Evolutionary conservation across 306 rosid species (phyloP).

Genomic region (Prunus dulcis): DNA sequence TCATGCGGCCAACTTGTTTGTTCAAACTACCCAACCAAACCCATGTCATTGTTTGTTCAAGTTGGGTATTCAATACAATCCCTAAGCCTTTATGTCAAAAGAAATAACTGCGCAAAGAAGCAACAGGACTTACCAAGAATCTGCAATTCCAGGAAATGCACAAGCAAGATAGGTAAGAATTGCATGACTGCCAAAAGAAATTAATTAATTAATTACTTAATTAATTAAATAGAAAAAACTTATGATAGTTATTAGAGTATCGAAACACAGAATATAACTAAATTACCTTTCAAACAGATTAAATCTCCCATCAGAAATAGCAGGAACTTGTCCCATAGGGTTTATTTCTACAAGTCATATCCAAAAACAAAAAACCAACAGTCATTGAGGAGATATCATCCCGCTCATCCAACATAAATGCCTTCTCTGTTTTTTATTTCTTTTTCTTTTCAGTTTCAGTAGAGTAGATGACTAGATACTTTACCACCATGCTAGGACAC

Average conservation of each 20-base stretch:
- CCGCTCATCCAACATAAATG: not conserved
- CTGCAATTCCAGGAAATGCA: slow-evolving; percentile 78
- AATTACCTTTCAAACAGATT: slow-evolving; percentile 79
- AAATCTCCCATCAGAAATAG: slow-evolving; percentile 78
- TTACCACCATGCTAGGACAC: not conserved
- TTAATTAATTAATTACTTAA: not conserved
- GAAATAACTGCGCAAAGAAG: slow-evolving; percentile 8
- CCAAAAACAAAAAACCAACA: not conserved
- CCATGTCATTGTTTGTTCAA: not conserved
- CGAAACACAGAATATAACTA: not conserved
- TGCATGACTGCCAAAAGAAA: slow-evolving; percentile 68
- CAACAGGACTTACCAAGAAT: slow-evolving; percentile 65
- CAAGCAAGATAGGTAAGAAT: slow-evolving; percentile 71
- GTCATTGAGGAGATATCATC: not conserved
- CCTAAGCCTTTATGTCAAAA: not conserved
- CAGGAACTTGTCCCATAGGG: slow-evolving; percentile 76
- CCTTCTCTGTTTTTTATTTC: too few relatives aligned
- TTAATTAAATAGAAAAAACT: not conserved
- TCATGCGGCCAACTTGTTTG: too few relatives aligned
- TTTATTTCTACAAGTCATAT: slow-evolving; percentile 56
- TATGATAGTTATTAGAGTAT: not conserved
- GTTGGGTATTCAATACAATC: not conserved
- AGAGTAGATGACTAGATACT: not conserved
- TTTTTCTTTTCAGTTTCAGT: not conserved
- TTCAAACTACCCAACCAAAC: not conserved